These are phyloP conservation scores for Zanthoxylum bungeanum DNA, from an alignment of 345 rosid genomes.

Conservation along the genomic window DNA sequence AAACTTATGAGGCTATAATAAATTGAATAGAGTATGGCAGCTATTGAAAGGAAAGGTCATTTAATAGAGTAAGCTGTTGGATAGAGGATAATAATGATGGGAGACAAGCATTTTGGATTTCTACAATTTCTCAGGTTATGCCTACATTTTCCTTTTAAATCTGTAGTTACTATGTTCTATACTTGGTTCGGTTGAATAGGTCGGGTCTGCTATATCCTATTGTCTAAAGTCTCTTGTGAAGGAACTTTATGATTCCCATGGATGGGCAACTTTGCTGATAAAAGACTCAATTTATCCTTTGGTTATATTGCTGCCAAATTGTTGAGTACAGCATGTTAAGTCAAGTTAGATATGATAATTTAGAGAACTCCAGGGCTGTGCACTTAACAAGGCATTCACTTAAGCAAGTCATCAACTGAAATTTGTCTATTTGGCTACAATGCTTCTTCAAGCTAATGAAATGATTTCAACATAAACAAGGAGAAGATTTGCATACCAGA, in stretches of 20 bases:
- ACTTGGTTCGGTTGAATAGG: neutral
- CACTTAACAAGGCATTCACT: neutral
- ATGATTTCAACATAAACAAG: neutral
- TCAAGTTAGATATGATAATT: neutral
- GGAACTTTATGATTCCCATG: neutral
- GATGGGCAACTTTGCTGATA: neutral
- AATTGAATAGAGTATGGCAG: neutral
- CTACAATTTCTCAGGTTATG: neutral
- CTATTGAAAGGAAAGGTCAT: neutral
- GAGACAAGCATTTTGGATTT: neutral
- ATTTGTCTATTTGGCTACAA: neutral
- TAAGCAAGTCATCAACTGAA: neutral
- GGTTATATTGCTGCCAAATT: neutral
- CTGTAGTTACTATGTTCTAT: neutral
- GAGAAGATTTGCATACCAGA: constrained; percentile 47
- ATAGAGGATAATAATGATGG: neutral
- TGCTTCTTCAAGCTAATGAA: neutral
- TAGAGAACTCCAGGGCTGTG: neutral
- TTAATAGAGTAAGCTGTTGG: neutral
- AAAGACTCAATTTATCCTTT: neutral
- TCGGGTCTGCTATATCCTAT: neutral
- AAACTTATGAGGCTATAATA: neutral
- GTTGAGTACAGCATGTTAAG: neutral
- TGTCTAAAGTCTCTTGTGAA: neutral
- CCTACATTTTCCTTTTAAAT: neutral